phyloP scores from a whole-genome alignment of 257 asterid species.

The Solanum neorickii region DNA sequence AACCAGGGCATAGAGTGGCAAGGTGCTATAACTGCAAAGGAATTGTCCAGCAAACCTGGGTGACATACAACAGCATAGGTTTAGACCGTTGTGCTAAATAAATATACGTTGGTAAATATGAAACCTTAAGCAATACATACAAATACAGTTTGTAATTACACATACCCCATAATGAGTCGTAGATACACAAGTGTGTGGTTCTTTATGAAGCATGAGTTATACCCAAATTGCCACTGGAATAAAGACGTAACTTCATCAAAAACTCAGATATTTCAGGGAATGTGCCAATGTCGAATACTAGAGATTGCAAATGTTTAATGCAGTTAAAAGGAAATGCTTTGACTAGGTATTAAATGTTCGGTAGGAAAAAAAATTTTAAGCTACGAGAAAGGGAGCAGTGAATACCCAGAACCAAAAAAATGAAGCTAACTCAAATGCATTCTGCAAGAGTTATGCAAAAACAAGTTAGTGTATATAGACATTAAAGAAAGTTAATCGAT shows the following conservation, averaged over 20 bases:
- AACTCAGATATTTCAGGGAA: neutral
- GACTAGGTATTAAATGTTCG: neutral
- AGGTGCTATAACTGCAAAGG: slow-evolving; percentile 89
- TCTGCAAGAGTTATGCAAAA: slow-evolving; percentile 19
- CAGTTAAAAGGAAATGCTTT: neutral
- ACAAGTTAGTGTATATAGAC: neutral
- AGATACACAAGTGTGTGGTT: slow-evolving; percentile 73
- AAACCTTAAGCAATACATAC: neutral
- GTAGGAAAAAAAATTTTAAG: neutral
- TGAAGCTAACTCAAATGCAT: slow-evolving; percentile 82
- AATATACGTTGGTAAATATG: neutral
- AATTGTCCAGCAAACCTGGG: slow-evolving; percentile 75
- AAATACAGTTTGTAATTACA: neutral
- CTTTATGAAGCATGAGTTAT: slow-evolving; percentile 79
- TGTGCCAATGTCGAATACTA: neutral
- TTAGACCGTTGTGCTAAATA: neutral
- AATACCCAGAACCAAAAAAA: slow-evolving; percentile 99
- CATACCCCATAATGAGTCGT: slow-evolving; percentile 81
- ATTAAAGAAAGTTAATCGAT: neutral
- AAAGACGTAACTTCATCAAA: slow-evolving; percentile 5
- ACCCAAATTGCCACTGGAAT: slow-evolving; percentile 98
- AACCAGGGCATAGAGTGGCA: slow-evolving; percentile 82
- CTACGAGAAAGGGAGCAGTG: slow-evolving; percentile 1
- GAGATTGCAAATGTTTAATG: neutral
- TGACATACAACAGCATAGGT: neutral